Base-by-base conservation (phyloP, 176 grass and related monocot genomes). In the Aegilops umbellulata region DNA sequence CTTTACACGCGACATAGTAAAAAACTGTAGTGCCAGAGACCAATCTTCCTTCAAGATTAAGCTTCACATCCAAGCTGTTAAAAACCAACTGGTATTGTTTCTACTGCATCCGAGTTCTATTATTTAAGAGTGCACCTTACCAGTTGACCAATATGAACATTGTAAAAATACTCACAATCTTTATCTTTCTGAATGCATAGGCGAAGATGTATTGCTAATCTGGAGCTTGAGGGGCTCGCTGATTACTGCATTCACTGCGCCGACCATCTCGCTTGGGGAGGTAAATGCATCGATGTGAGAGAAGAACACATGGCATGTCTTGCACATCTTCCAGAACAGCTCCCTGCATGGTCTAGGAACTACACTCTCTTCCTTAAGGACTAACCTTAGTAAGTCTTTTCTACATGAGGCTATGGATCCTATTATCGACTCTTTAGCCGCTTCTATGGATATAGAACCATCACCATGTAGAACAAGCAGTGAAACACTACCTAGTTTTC, bases 281-380 rank as follows among this genome's bases (percentile, higher is more conserved):
- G 72, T 92, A 79, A 80, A 97, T 30, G 93, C 91, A 72, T 97
- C 95, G 8, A 32, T 93, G 16, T 90, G 85, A 88, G 86, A 87
- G 77, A 95, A 93, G 80, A 92, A 95, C 22, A 97, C 23, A 53
- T 92, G 72, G 34, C 10, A 8, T 76, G 27, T 16, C 83, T 77
- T 94, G 82, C 86, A 87, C 84, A 89, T 89, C 57, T 85, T 91
- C 89, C 87, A 94, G 64, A 90, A 90, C 30, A 88, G 29, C 69
- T 94, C 89, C 83, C 84, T 94, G 89, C 87, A 89, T 46, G 89
- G 53, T 10, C 73, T 90, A 7, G 94, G 94, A 46, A 97, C 67
- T 13, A n/a, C 80, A 20, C 85, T 66, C 47, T 66, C 86, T 60
- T 94, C 60, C 35, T 46, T 81, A 2, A 97, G 58, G 17, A 94